Conservation (phyloP, 768 basidiomycete species). For the Panaeolus papilionaceus region DNA sequence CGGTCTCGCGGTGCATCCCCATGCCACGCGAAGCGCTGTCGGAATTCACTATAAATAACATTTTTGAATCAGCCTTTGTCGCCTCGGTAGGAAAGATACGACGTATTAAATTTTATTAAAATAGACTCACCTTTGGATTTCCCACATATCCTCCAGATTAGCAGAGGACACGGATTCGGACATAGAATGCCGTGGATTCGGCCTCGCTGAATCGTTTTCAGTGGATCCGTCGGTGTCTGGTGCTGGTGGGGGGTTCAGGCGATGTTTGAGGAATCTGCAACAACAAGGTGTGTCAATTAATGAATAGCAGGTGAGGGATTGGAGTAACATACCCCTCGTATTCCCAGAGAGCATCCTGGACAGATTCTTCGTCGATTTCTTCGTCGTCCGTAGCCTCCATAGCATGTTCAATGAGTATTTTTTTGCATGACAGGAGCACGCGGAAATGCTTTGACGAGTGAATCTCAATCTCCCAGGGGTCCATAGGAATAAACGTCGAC, state of each 20-base stretch:
- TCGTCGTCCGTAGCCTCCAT: slow-evolving; percentile 39
- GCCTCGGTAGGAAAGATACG: background rate
- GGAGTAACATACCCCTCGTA: slow-evolving; percentile 56
- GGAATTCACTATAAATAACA: slow-evolving; percentile 30
- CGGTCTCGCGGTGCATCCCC: slow-evolving; percentile 17
- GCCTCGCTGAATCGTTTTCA: slow-evolving; percentile 26
- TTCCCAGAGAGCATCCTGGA: slow-evolving; percentile 50
- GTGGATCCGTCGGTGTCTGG: slow-evolving; percentile 37
- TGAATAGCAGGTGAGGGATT: slow-evolving; percentile 3
- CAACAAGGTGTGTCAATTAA: background rate
- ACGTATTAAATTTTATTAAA: no score
- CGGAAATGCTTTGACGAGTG: slow-evolving; percentile 67
- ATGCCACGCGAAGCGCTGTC: slow-evolving; percentile 33
- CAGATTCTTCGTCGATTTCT: slow-evolving; percentile 44
- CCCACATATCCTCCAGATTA: slow-evolving; percentile 36
- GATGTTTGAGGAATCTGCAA: slow-evolving; percentile 63
- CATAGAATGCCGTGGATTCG: slow-evolving; percentile 31
- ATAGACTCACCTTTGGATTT: slow-evolving; percentile 37
- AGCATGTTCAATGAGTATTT: slow-evolving; percentile 44
- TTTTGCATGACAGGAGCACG: slow-evolving; percentile 48
- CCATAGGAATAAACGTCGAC: slow-evolving; percentile 61
- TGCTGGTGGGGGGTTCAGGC: slow-evolving; percentile 63
- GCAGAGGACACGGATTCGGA: slow-evolving; percentile 35
- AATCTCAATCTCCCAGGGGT: slow-evolving; percentile 67
- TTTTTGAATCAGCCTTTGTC: background rate